phyloP scores from a whole-genome alignment of 1,284 basidiomycete genomes.

The Ceratobasidium theobromae region DNA sequence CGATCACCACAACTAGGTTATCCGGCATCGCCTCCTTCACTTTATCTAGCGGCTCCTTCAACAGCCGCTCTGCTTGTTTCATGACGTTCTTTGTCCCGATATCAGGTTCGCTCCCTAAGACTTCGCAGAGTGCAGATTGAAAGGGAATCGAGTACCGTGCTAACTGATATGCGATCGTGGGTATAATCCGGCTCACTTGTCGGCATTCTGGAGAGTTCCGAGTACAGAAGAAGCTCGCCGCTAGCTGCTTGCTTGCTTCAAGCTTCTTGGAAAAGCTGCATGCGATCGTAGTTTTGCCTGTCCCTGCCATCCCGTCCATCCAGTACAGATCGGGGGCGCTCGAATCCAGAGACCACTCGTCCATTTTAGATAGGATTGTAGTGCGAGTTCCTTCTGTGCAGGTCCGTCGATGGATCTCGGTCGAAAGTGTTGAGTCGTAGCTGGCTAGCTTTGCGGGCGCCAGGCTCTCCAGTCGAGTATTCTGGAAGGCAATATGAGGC shows the following conservation, averaged over 20 bases:
- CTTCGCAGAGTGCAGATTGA: neutral
- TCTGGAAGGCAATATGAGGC: neutral
- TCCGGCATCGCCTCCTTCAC: too few species aligned
- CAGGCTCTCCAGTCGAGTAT: neutral
- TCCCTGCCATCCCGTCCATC: too few species aligned
- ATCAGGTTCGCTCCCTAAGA: neutral
- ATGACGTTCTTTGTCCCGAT: too few species aligned
- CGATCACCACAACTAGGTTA: too few species aligned
- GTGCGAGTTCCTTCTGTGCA: conserved; percentile 36
- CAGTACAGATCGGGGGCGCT: conserved; percentile 34
- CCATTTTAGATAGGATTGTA: conserved; percentile 33
- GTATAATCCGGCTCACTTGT: conserved; percentile 38
- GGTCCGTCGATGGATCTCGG: neutral
- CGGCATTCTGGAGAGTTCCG: conserved; percentile 26
- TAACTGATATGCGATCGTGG: conserved; percentile 41
- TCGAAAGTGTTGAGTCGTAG: neutral
- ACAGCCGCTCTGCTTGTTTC: too few species aligned
- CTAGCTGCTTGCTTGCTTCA: too few species aligned
- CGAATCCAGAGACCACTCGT: conserved; percentile 29
- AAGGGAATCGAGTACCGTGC: conserved; percentile 23
- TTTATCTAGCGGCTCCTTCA: too few species aligned
- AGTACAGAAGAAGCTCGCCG: too few species aligned
- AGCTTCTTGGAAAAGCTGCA: too few species aligned
- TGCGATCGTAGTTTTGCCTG: too few species aligned
- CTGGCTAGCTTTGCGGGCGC: too few species aligned